Evolutionary conservation across 108 stramenopile genomes (phyloP).

Genomic region (Fragilariopsis cylindrus): DNA sequence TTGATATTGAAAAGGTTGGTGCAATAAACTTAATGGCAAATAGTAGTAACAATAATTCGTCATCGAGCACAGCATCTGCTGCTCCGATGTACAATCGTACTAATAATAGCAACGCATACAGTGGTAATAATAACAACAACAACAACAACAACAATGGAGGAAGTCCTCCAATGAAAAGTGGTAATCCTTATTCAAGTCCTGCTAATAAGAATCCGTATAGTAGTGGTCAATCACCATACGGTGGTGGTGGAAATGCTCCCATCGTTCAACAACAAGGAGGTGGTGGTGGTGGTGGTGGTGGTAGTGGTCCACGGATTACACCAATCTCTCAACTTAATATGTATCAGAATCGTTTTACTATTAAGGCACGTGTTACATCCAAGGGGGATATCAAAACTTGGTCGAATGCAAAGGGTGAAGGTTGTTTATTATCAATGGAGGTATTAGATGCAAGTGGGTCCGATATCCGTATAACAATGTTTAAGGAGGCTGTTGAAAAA

Average conservation of each 20-base stretch:
- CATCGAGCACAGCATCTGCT: constrained; percentile 18
- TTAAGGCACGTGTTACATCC: constrained; percentile 84
- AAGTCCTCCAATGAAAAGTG: constrained; percentile 6
- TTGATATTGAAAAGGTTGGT: constrained; percentile 57
- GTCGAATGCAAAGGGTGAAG: constrained; percentile 93
- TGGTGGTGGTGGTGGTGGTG: neutral
- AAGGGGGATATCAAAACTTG: constrained; percentile 91
- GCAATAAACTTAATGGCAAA: constrained; percentile 3
- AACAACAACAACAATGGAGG: constrained; percentile 23
- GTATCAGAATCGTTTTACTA: constrained; percentile 93
- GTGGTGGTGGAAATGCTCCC: constrained; percentile 36
- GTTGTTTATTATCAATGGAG: constrained; percentile 84
- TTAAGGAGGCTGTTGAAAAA: constrained; percentile 95
- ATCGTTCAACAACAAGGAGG: constrained; percentile 43
- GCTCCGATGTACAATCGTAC: constrained; percentile 60
- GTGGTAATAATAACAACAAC: neutral
- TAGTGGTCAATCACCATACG: neutral
- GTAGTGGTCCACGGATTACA: constrained; percentile 62
- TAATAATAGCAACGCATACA: constrained; percentile 21
- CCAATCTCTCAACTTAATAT: constrained; percentile 92
- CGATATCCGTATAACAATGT: constrained; percentile 95
- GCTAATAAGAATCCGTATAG: constrained; percentile 52
- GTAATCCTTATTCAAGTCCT: constrained; percentile 15
- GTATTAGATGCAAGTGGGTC: constrained; percentile 83
- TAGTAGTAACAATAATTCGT: neutral